These are phyloP conservation scores for Colletotrichum noveboracense DNA, from an alignment of 2,329 filamentous ascomycete genomes.

Conservation along the genomic window DNA sequence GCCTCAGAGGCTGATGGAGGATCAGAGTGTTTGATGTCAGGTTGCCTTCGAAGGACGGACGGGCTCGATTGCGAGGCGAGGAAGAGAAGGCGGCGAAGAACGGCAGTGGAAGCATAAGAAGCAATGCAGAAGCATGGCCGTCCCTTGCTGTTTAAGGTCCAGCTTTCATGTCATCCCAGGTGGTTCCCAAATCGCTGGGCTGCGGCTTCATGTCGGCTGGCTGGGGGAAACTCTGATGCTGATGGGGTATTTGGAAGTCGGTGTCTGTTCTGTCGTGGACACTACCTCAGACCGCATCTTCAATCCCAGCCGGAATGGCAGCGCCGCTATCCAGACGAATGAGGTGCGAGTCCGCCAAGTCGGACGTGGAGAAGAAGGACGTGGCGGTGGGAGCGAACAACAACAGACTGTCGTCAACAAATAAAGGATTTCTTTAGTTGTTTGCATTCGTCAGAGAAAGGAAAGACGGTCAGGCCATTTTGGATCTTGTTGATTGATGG, in stretches of 20 bases:
- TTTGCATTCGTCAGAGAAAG: conserved; percentile 5
- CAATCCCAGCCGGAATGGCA: background rate
- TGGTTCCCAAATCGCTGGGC: background rate
- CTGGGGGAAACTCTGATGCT: background rate
- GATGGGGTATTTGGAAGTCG: background rate
- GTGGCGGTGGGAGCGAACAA: background rate
- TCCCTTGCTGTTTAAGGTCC: conserved; percentile 1
- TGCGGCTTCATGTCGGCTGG: background rate
- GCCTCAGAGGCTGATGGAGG: background rate
- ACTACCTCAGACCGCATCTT: background rate
- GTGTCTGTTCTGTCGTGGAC: background rate
- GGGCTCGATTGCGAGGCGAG: background rate
- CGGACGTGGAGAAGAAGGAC: background rate
- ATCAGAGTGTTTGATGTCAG: background rate
- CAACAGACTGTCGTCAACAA: background rate
- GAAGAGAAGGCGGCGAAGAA: background rate
- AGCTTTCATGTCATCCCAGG: conserved; percentile 10
- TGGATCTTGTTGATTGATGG: background rate
- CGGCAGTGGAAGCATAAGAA: background rate
- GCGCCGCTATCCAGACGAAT: conserved; percentile 5
- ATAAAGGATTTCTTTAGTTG: background rate
- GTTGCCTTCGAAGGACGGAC: background rate
- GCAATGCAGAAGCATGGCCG: background rate
- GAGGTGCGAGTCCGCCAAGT: background rate
- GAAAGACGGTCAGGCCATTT: background rate